Conservation (phyloP, 2,329 filamentous ascomycete genomes). For the Trichoderma simmonsii region DNA sequence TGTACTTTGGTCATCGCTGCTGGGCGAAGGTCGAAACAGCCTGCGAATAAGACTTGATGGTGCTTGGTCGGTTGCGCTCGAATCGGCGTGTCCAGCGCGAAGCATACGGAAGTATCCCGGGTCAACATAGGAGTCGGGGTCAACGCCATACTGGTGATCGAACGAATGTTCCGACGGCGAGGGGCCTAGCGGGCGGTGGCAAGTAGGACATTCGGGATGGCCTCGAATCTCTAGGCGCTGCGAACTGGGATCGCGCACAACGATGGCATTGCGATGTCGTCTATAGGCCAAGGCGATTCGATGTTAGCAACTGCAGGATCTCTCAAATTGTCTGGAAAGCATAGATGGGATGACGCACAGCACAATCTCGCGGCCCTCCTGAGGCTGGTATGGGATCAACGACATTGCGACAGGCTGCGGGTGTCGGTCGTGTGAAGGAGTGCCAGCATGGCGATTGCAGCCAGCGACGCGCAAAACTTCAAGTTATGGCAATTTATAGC, state of each 20-base stretch:
- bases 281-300: slow-evolving; percentile 45
- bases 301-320: not conserved
- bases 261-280: slow-evolving; percentile 87
- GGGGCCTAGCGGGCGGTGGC: slow-evolving; percentile 66
- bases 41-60: slow-evolving; percentile 55
- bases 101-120: slow-evolving; percentile 97
- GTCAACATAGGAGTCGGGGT: slow-evolving; percentile 70
- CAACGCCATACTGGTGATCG: slow-evolving; percentile 40
- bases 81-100: slow-evolving; percentile 51
- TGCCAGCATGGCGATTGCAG: slow-evolving; percentile 22
- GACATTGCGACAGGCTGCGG: slow-evolving; percentile 47
- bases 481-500: not conserved
- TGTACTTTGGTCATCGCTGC: slow-evolving; percentile 20
- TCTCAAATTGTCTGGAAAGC: not conserved
- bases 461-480: not conserved
- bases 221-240: slow-evolving; percentile 79
- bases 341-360: slow-evolving; percentile 55
- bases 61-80: slow-evolving; percentile 39
- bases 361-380: slow-evolving; percentile 74
- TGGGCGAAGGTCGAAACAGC: slow-evolving; percentile 46
- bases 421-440: slow-evolving; percentile 21
- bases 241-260: slow-evolving; percentile 83
- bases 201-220: slow-evolving; percentile 83
- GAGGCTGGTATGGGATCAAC: slow-evolving; percentile 71
- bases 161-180: slow-evolving; percentile 48